These are phyloP conservation scores for Ceratocystis ficicola DNA, from an alignment of 2,329 filamentous ascomycete genomes.

Conservation along the genomic window DNA sequence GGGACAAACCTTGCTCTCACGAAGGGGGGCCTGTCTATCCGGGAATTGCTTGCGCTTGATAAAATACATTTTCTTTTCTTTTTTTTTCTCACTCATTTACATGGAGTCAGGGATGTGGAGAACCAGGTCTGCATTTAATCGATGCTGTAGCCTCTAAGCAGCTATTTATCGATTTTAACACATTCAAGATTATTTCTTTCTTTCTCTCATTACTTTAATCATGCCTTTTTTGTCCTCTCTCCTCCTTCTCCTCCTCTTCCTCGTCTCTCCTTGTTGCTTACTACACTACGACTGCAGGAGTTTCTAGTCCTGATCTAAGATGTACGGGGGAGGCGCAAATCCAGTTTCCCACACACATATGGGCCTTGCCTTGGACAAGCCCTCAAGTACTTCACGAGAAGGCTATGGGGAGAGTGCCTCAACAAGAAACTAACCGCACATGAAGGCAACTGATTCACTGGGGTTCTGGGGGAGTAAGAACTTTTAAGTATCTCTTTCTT, in stretches of 20 bases:
- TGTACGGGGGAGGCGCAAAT: slow-evolving; percentile 3
- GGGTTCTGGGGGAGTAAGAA: not conserved
- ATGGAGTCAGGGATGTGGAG: not conserved
- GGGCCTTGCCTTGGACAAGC: not conserved
- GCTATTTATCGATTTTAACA: not conserved
- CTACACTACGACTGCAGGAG: not conserved
- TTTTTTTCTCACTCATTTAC: not conserved
- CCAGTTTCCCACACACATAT: not conserved
- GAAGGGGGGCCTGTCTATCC: not conserved
- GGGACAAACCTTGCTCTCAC: not conserved
- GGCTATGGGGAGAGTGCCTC: not conserved
- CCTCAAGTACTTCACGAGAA: not conserved
- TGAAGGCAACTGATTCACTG: not conserved
- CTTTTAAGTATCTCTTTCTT: not conserved
- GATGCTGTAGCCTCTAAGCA: not conserved
- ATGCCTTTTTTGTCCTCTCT: not conserved
- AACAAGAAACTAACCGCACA: not conserved
- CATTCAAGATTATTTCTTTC: not conserved
- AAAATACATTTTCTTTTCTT: not conserved
- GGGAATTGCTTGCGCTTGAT: not conserved
- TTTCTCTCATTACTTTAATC: not conserved
- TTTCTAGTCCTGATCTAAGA: not conserved
- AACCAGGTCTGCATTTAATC: not conserved
- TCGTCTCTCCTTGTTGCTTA: not conserved
- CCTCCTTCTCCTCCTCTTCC: not conserved